Evolutionary conservation across 495 filamentous ascomycete genomes (phyloP), one percentile per base, ranked within the genome.

Genomic region (Tuber magnatum): DNA sequence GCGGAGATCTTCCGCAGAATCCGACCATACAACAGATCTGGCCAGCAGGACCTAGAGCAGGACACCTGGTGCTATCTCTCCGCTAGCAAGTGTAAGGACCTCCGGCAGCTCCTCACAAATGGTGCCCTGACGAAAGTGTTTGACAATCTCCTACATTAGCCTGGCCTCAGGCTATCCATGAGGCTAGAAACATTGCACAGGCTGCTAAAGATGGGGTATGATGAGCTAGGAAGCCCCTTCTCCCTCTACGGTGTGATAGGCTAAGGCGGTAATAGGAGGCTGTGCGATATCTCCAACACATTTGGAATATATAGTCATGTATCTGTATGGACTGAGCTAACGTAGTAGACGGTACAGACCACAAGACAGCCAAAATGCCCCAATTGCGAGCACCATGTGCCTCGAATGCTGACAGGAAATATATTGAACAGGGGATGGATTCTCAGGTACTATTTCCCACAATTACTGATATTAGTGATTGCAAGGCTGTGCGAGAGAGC

Each of bases 1-100:
- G 75, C 71, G 7, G 71, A 79, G 69, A 79, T 79, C 28, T 79
- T 72, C 42, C 65, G 65, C 16, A 22, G 71, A 46, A 77, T 78
- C 22, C 71, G 74, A 7, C 35, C 61, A 56, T 78, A 71, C 68
- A 72, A 70, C 43, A 43, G 51, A 40, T 24, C n/a, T 61, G 72
- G 48, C 42, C 48, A 77, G 44, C 24, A 38, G 70, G 22, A n/a
- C 3, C 65, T 69, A 3, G 74, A 79, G 51, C 68, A 5, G 20
- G 22, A 41, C 44, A 73, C 71, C 71, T 68, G 77, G 77, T 75
- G 74, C 44, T 72, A 72, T 32, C 70, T 77, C 18, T 61, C 77
- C 24, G 70, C 44, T 40, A 39, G 70, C 35, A 77, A 79, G 71
- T 22, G 32, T 2, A 44, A 72, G 75, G 76, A 74, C 48, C 69